These are phyloP conservation scores for Aspergillus pseudoglaucus DNA, from an alignment of 2,329 filamentous ascomycete genomes.

Conservation along the genomic window DNA sequence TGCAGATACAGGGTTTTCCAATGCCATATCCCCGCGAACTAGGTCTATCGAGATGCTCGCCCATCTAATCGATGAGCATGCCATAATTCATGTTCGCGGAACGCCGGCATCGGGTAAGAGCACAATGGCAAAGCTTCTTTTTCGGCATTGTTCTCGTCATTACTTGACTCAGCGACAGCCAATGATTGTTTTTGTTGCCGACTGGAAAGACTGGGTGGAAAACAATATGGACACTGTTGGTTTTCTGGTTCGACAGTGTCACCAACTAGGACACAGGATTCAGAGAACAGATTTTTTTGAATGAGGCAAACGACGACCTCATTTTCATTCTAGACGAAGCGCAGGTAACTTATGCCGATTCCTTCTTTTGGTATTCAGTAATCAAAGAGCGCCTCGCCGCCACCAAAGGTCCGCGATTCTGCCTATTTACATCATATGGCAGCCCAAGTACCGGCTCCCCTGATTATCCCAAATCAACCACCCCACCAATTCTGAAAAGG, in stretches of 20 bases:
- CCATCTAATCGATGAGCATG: conserved; percentile 3
- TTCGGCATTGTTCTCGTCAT: background rate
- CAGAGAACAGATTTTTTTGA: background rate
- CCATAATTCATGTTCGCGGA: conserved; percentile 4
- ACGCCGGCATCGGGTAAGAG: conserved; percentile 7
- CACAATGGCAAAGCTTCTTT: conserved; percentile 5
- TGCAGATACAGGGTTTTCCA: background rate
- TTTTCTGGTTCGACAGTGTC: conserved; percentile 1
- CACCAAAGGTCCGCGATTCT: conserved; percentile 3
- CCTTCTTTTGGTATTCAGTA: conserved; percentile 3
- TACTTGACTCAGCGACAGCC: background rate
- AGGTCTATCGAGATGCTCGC: conserved; percentile 2
- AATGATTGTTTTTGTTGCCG: background rate
- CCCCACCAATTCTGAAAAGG: conserved; percentile 1
- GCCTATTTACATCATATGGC: conserved; percentile 7
- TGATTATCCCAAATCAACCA: background rate
- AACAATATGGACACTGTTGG: background rate
- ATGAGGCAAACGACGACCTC: conserved; percentile 2
- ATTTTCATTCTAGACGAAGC: conserved; percentile 8
- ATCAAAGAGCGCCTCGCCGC: conserved; percentile 3
- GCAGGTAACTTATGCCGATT: conserved; percentile 5
- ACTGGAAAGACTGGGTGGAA: background rate
- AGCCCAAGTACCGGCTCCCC: conserved; percentile 1
- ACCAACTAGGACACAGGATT: background rate
- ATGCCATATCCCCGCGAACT: background rate